Percentiles rank a stretch among this genome's conserved stretches.
These are phyloP conservation scores for Oxytropis ochrocephala DNA, from an alignment of 306 rosid genomes.

Conservation along the genomic window DNA sequence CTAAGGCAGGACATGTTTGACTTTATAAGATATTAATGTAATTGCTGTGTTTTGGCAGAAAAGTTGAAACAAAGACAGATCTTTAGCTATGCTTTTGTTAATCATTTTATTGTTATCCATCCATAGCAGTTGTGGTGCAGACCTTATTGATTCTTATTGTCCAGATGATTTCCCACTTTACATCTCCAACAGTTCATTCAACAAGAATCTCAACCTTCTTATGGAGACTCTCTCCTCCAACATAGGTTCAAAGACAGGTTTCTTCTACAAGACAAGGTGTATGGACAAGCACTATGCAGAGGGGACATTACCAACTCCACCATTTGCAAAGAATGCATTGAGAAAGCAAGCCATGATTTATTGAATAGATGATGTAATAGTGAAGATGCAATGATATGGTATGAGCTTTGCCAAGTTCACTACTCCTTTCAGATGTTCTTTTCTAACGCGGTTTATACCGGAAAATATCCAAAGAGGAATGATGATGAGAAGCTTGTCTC, in stretches of 20 bases:
- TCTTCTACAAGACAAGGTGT: conserved; percentile 37
- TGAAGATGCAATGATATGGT: conserved; percentile 54
- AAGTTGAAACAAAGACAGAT: conserved; percentile 5
- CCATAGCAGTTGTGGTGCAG: conserved; percentile 20
- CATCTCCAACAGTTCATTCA: conserved; percentile 19
- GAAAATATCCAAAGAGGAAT: conserved; percentile 28
- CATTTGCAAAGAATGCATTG: conserved; percentile 36
- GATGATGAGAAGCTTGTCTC: conserved; percentile 20
- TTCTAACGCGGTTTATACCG: conserved; percentile 22
- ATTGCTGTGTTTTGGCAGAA: neutral
- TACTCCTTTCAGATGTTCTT: conserved; percentile 40
- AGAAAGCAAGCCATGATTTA: conserved; percentile 41
- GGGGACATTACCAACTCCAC: conserved; percentile 45
- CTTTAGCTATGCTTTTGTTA: conserved; percentile 15
- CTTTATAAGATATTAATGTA: neutral
- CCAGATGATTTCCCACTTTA: conserved; percentile 26
- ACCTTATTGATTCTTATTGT: conserved; percentile 29
- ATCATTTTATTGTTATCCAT: conserved; percentile 15
- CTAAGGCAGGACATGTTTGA: neutral
- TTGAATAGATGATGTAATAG: conserved; percentile 26
- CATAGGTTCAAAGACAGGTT: conserved; percentile 25
- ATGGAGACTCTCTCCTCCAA: conserved; percentile 34
- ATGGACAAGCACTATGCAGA: conserved; percentile 60
- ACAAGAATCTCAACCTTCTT: conserved; percentile 39
- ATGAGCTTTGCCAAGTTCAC: conserved; percentile 48